Percentiles rank a stretch among this genome's conserved stretches.
Conservation (phyloP, 2,329 filamentous ascomycete genomes). For the Nakataea oryzae region DNA sequence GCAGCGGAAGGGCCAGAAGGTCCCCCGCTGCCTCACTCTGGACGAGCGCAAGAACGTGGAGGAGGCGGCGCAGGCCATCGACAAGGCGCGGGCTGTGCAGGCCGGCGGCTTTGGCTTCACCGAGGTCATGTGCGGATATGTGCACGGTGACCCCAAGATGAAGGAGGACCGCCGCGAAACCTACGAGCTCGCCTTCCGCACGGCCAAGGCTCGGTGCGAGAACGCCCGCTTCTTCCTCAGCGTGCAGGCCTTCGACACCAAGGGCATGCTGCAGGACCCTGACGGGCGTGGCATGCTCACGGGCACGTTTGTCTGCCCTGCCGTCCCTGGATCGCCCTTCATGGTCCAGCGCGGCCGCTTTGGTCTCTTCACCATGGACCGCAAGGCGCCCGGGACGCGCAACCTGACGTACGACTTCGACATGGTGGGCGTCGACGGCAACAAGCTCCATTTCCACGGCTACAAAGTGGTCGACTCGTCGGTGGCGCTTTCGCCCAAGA, state of each 20-base stretch:
- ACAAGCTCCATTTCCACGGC: constrained; percentile 46
- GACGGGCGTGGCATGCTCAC: constrained; percentile 43
- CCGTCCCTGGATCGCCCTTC: constrained; percentile 45
- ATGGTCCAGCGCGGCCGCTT: constrained; percentile 49
- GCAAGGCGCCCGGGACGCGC: constrained; percentile 42
- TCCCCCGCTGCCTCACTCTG: constrained; percentile 13
- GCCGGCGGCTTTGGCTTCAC: constrained; percentile 47
- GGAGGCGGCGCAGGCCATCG: constrained; percentile 25
- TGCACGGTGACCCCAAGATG: constrained; percentile 34
- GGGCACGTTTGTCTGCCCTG: constrained; percentile 47
- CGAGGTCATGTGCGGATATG: constrained; percentile 53
- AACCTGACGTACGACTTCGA: constrained; percentile 53
- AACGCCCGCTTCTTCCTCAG: constrained; percentile 49
- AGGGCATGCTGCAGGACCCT: constrained; percentile 31
- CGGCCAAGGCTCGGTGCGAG: constrained; percentile 42
- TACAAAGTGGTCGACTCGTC: constrained; percentile 53
- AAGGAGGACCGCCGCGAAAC: constrained; percentile 35
- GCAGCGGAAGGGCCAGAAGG: constrained; percentile 7
- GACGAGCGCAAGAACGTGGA: constrained; percentile 24
- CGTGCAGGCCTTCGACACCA: constrained; percentile 43
- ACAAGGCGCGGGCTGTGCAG: constrained; percentile 28
- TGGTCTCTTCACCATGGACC: constrained; percentile 43
- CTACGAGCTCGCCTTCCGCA: constrained; percentile 41
- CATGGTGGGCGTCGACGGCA: constrained; percentile 42
- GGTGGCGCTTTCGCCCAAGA: constrained; percentile 40